A percentile compares a stretch with the other conserved stretches of the same genome.
Evolutionary conservation across 2,329 filamentous ascomycete genomes (phyloP).

Genomic region (Davidsoniella eucalypti): DNA sequence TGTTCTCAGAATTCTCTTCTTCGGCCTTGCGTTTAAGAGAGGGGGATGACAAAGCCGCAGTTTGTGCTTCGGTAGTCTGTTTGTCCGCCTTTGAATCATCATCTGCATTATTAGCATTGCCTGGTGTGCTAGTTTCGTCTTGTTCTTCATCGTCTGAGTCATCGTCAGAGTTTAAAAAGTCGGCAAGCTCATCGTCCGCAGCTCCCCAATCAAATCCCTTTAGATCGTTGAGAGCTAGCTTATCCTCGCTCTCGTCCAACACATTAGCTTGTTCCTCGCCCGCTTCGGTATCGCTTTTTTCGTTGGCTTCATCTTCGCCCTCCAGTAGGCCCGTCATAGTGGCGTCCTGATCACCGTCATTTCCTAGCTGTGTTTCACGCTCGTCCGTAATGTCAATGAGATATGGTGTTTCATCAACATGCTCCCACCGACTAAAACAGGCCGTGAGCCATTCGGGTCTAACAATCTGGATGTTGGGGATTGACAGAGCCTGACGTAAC

Average conservation of each 20-base stretch:
- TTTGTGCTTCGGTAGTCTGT: not conserved
- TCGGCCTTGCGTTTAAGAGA: conserved; percentile 15
- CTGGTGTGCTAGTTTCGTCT: conserved; percentile 8
- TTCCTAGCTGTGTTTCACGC: conserved; percentile 22
- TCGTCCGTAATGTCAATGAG: conserved; percentile 59
- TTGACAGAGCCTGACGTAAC: conserved; percentile 68
- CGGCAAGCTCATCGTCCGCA: conserved; percentile 56
- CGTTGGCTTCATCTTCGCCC: conserved; percentile 12
- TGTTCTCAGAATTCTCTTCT: conserved; percentile 12
- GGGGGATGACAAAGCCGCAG: not conserved
- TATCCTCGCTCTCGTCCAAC: conserved; percentile 27
- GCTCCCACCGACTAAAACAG: conserved; percentile 70
- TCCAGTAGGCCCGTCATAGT: conserved; percentile 19
- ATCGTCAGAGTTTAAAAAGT: conserved; percentile 46
- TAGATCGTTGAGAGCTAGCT: conserved; percentile 37
- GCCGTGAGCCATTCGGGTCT: conserved; percentile 79
- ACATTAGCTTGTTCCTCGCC: conserved; percentile 20
- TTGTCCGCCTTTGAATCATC: conserved; percentile 14
- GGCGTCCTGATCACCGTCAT: conserved; percentile 13
- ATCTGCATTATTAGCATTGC: conserved; percentile 13
- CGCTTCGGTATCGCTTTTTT: conserved; percentile 19
- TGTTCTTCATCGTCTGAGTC: conserved; percentile 19
- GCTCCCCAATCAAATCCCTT: conserved; percentile 44
- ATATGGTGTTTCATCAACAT: conserved; percentile 63
- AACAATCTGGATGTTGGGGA: conserved; percentile 75